phyloP scores from a whole-genome alignment of 2,329 filamentous ascomycete species.

The Diaporthe capsici region DNA sequence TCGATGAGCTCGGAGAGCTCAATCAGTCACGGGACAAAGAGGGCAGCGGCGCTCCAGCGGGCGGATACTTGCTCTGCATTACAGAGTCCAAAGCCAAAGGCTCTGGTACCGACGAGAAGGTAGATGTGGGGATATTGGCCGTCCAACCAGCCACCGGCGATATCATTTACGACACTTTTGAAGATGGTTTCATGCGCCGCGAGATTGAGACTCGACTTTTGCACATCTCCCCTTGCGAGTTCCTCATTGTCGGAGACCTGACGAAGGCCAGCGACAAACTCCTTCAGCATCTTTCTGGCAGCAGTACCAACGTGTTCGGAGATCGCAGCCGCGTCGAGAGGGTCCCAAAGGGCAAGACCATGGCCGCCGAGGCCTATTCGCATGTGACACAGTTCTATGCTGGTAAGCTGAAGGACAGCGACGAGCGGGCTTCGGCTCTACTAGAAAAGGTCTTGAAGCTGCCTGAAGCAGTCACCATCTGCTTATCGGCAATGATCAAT shows the following conservation, averaged over 20 bases:
- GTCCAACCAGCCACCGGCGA: slow-evolving; percentile 97
- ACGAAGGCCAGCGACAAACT: slow-evolving; percentile 94
- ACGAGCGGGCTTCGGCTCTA: slow-evolving; percentile 73
- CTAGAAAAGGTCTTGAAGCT: slow-evolving; percentile 90
- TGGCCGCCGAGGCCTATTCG: slow-evolving; percentile 86
- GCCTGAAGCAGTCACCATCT: slow-evolving; percentile 88
- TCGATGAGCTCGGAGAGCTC: slow-evolving; percentile 91
- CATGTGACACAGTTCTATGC: slow-evolving; percentile 96
- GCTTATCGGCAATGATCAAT: slow-evolving; percentile 95
- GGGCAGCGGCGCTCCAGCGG: slow-evolving; percentile 64
- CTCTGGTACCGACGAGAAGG: slow-evolving; percentile 90
- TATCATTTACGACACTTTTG: slow-evolving; percentile 95
- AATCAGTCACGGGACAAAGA: slow-evolving; percentile 62
- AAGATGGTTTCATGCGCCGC: slow-evolving; percentile 97
- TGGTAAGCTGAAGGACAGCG: slow-evolving; percentile 78
- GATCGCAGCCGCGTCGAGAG: slow-evolving; percentile 90
- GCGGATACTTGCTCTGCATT: slow-evolving; percentile 94
- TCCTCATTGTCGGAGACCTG: slow-evolving; percentile 91
- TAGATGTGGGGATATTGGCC: slow-evolving; percentile 90
- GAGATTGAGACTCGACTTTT: slow-evolving; percentile 96
- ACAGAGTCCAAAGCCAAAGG: slow-evolving; percentile 86
- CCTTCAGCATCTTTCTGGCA: slow-evolving; percentile 88
- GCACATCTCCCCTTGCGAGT: slow-evolving; percentile 96
- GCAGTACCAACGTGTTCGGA: slow-evolving; percentile 91
- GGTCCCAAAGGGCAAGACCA: slow-evolving; percentile 81